phyloP scores from a whole-genome alignment of 2,329 filamentous ascomycete species.

The Pseudovirgaria hyperparasitica region DNA sequence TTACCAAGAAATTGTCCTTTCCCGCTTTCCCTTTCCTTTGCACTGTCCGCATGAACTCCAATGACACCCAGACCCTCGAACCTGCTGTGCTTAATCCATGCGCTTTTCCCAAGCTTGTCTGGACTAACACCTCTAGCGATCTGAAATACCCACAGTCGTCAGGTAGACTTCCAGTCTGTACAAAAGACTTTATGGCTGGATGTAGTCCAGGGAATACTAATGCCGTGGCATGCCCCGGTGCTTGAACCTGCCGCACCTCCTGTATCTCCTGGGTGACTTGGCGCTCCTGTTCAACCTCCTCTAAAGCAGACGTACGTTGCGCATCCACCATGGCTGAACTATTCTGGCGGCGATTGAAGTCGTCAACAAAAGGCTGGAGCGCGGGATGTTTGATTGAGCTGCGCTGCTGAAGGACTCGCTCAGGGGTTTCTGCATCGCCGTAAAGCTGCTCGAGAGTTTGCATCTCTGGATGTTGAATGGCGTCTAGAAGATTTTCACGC shows the following conservation, averaged over 20 bases:
- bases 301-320: conserved; percentile 6
- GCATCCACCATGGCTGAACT: conserved; percentile 25
- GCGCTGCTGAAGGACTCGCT: too few species aligned
- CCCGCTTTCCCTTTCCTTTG: conserved; percentile 13
- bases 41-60: conserved; percentile 35
- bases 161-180: conserved; percentile 27
- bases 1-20: conserved; percentile 24
- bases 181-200: conserved; percentile 29
- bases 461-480: conserved; percentile 33
- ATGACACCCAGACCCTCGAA: conserved; percentile 21
- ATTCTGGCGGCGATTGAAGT: conserved; percentile 17
- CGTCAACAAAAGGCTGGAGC: conserved; percentile 9
- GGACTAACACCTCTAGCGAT: conserved; percentile 26
- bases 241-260: conserved; percentile 38
- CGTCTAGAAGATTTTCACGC: conserved; percentile 25
- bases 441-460: conserved; percentile 46
- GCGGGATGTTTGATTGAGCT: conserved; percentile 4
- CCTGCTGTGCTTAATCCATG: conserved; percentile 11
- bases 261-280: conserved; percentile 46
- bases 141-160: conserved; percentile 19
- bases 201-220: conserved; percentile 35
- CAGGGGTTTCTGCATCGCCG: conserved; percentile 10
- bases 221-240: conserved; percentile 24
- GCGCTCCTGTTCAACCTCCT: conserved; percentile 32
- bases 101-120: conserved; percentile 18